These are phyloP conservation scores for Notholithocarpus densiflorus DNA, from an alignment of 306 rosid genomes.

Conservation along the genomic window DNA sequence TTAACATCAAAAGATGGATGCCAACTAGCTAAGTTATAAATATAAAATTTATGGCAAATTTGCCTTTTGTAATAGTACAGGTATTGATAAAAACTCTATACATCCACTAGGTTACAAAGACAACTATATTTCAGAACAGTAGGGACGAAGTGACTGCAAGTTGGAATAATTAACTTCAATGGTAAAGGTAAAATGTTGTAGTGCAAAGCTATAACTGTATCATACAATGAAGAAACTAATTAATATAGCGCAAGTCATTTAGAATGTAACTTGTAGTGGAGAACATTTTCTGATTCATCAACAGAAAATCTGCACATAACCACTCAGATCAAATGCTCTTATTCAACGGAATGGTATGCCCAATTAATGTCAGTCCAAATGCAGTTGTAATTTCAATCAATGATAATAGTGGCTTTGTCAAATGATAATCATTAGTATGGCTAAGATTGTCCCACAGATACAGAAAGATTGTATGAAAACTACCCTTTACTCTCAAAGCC, in stretches of 20 bases:
- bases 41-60: too few relatives aligned
- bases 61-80: too few relatives aligned
- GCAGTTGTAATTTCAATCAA: too few relatives aligned
- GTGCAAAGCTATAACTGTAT: too few relatives aligned
- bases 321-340: not conserved
- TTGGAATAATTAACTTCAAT: too few relatives aligned
- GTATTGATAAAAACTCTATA: too few relatives aligned
- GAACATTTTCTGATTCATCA: not conserved
- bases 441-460: not conserved
- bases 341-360: not conserved
- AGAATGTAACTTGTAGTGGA: not conserved
- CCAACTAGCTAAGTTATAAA: too few relatives aligned
- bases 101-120: too few relatives aligned
- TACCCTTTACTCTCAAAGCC: not conserved
- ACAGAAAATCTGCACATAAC: not conserved
- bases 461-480: not conserved
- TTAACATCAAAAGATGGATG: too few relatives aligned
- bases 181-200: too few relatives aligned
- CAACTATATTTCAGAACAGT: too few relatives aligned
- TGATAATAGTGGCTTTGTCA: not conserved
- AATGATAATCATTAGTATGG: not conserved
- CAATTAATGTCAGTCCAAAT: not conserved
- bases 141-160: too few relatives aligned
- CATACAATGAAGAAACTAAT: not conserved
- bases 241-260: not conserved